phyloP scores from a whole-genome alignment of 1,284 basidiomycete species.

The Ceratobasidium papillatum region DNA sequence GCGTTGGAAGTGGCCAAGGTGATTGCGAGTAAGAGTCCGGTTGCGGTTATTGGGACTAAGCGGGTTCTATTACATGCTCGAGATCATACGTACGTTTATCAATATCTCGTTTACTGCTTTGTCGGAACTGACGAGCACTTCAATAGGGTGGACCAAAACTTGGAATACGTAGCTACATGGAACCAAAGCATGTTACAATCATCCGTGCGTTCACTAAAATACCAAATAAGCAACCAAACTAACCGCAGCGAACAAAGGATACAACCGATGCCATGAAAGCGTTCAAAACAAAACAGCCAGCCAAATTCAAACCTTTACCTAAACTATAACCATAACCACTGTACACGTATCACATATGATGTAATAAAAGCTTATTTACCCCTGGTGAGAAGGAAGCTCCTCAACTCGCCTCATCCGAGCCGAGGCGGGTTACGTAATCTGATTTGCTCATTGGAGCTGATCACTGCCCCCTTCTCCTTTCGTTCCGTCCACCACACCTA shows the following conservation, averaged over 20 bases:
- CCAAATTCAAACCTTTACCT: constrained; percentile 48
- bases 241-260: constrained; percentile 48
- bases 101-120: constrained; percentile 27
- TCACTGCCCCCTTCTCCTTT: background rate
- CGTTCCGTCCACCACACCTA: constrained; percentile 1
- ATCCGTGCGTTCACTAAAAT: constrained; percentile 56
- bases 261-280: constrained; percentile 55
- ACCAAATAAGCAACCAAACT: background rate
- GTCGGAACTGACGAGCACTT: background rate
- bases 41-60: constrained; percentile 86
- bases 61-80: constrained; percentile 74
- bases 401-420: background rate
- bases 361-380: background rate
- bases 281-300: constrained; percentile 53
- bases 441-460: constrained; percentile 14
- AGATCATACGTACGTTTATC: constrained; percentile 70
- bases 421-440: constrained; percentile 12
- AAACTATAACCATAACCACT: constrained; percentile 42
- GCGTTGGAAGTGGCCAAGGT: constrained; percentile 72
- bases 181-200: constrained; percentile 77
- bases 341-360: background rate
- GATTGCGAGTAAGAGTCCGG: constrained; percentile 82
- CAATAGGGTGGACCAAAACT: constrained; percentile 81
- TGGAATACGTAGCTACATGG: constrained; percentile 83
- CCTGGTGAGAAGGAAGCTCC: constrained; percentile 10